Evolutionary conservation across 768 basidiomycete genomes (phyloP), one percentile per base, ranked within the genome.

Genomic region (Ramaria rubella): DNA sequence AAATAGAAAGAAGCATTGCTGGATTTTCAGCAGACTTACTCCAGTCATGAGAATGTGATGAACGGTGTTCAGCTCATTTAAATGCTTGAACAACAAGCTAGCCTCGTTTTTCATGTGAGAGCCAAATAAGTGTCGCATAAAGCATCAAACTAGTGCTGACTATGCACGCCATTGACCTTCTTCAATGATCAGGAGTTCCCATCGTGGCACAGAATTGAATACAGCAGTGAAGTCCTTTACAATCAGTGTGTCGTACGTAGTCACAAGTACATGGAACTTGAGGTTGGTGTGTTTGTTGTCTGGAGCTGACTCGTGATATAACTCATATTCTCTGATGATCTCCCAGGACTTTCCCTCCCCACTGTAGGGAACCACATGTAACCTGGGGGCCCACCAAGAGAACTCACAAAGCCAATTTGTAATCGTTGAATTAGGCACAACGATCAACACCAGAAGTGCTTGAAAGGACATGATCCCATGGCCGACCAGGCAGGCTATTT

Each of bases 331-430:
- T 66, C 83, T 83, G 68, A 97, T 81, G 45, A 97, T 75, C 27
- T 89, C 86, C 17, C 91, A 82, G 34, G 90, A 77, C 63, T 82
- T 83, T 33, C 81, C 79, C 63, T 88, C 89, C n/a, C 90, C 89
- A 62, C 85, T 83, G 69, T 85, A 95, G 0, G 92, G 89, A 23
- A 94, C 90, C 43, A 90, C 92, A 27, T 83, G 76, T 33, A 87
- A 72, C 34, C 73, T 70, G 14, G 90, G 90, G 0, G 88, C 86
- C 81, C 79, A 80, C 58, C 86, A 81, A 63, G 90, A 86, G 61
- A 98, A 92, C 67, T 99, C 96, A 31, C 96, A 79, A 14, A 95
- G 81, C 95, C 94, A 96, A 62, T 92, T 96, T 5, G 86, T 86
- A 60, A 98, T 87, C 0, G 94, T 96, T 12, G 94, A 95, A 66